Conservation (phyloP, 306 rosid genomes). For the Ormosia emarginata region DNA sequence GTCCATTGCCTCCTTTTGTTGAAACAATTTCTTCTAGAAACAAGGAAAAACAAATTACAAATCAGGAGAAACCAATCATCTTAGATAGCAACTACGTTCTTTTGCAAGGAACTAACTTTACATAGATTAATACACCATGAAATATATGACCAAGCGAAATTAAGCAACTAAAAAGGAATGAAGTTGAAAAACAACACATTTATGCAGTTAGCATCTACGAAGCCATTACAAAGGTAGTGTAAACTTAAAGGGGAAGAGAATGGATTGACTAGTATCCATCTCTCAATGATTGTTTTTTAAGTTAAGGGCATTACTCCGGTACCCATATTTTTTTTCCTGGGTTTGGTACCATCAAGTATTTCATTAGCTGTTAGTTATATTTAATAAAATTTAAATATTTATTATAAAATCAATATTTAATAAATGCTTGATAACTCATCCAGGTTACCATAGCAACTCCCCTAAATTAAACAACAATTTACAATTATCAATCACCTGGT, state of each 20-base stretch:
- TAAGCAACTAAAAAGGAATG: not conserved
- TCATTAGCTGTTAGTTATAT: too few relatives aligned
- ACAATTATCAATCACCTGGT: not conserved
- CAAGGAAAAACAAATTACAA: not conserved
- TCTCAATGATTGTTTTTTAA: not conserved
- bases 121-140: not conserved
- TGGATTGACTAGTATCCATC: not conserved
- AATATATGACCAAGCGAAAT: not conserved
- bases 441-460: too few relatives aligned
- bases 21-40: conserved; percentile 34
- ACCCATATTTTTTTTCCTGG: too few relatives aligned
- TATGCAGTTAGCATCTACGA: not conserved
- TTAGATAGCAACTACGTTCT: not conserved
- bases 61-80: not conserved
- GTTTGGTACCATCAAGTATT: too few relatives aligned
- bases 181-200: not conserved
- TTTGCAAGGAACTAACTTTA: not conserved
- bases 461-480: not conserved
- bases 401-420: too few relatives aligned
- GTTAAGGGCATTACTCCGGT: too few relatives aligned
- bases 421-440: too few relatives aligned
- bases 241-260: not conserved
- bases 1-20: conserved; percentile 45
- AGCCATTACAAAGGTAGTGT: not conserved
- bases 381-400: too few relatives aligned